phyloP scores from a whole-genome alignment of 2,329 filamentous ascomycete species.

The Verticillium isaacii region DNA sequence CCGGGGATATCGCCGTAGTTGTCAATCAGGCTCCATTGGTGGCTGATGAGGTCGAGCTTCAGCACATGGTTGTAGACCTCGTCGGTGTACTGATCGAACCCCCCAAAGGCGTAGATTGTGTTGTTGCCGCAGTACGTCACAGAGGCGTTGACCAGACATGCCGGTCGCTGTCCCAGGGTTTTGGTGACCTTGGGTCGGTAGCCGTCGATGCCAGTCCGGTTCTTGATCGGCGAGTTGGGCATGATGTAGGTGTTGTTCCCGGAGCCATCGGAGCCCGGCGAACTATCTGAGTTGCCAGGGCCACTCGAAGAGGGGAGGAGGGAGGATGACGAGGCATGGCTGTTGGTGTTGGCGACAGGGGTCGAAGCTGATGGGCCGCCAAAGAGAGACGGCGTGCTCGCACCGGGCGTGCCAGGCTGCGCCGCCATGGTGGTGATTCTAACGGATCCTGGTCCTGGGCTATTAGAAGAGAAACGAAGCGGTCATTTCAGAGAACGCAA shows the following conservation, averaged over 20 bases:
- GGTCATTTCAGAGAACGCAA: not conserved
- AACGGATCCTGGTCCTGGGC: conserved; percentile 18
- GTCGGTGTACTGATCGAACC: conserved; percentile 97
- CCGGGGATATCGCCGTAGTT: conserved; percentile 98
- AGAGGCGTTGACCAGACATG: conserved; percentile 94
- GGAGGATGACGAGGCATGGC: not conserved
- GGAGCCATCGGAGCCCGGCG: conserved; percentile 47
- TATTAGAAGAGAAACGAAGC: conserved; percentile 24
- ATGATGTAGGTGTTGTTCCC: conserved; percentile 82
- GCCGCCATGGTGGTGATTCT: not conserved
- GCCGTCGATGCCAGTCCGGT: conserved; percentile 59
- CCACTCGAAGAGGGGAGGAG: not conserved
- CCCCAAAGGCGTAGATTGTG: conserved; percentile 95
- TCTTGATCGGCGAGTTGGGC: conserved; percentile 75
- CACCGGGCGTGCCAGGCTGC: not conserved
- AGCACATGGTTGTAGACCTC: conserved; percentile 99
- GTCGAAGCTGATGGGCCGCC: not conserved
- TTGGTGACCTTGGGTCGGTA: conserved; percentile 82
- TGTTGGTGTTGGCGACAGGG: not conserved
- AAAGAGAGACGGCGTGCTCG: not conserved
- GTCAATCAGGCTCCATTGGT: conserved; percentile 93
- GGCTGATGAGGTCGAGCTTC: conserved; percentile 76
- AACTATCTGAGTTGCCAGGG: conserved; percentile 36
- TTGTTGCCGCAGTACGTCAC: conserved; percentile 99
- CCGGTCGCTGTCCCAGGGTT: conserved; percentile 75